Conservation (phyloP, 768 basidiomycete species). For the Amanita molliuscula region DNA sequence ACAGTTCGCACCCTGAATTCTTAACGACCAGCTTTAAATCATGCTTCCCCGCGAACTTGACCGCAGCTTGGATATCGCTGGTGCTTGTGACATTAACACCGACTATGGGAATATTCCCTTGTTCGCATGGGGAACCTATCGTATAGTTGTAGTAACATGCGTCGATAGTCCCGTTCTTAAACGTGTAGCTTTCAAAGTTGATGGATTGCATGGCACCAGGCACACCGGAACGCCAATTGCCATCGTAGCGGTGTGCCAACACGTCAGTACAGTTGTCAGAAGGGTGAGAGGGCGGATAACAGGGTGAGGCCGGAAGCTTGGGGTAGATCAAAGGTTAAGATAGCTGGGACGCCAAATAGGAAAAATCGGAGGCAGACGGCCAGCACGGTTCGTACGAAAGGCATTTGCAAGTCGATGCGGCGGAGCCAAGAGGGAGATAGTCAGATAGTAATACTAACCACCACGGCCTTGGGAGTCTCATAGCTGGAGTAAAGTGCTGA, state of each 20-base stretch:
- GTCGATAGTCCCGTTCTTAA: conserved; percentile 28
- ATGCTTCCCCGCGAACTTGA: conserved; percentile 10
- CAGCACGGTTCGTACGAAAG: conserved; percentile 4
- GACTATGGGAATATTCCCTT: conserved; percentile 31
- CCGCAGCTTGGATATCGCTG: conserved; percentile 25
- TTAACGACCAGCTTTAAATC: conserved; percentile 28
- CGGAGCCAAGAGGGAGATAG: background rate
- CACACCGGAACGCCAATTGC: conserved; percentile 29
- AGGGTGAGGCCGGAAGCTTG: conserved; percentile 22
- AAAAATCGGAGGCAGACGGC: conserved; percentile 4
- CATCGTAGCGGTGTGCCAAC: conserved; percentile 16
- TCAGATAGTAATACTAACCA: background rate
- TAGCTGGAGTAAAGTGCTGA: background rate
- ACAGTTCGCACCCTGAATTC: conserved; percentile 19
- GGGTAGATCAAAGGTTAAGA: conserved; percentile 3
- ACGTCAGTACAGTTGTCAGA: conserved; percentile 29
- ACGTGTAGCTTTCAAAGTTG: conserved; percentile 15
- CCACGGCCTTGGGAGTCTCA: background rate
- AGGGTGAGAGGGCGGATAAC: conserved; percentile 25
- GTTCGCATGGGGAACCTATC: conserved; percentile 27
- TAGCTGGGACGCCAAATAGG: background rate
- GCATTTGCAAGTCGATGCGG: conserved; percentile 1
- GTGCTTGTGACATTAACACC: conserved; percentile 30
- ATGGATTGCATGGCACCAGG: conserved; percentile 28
- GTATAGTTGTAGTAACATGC: conserved; percentile 40